Conservation (phyloP, 805 yeast genomes). For the Yarrowia phangngaensis region DNA sequence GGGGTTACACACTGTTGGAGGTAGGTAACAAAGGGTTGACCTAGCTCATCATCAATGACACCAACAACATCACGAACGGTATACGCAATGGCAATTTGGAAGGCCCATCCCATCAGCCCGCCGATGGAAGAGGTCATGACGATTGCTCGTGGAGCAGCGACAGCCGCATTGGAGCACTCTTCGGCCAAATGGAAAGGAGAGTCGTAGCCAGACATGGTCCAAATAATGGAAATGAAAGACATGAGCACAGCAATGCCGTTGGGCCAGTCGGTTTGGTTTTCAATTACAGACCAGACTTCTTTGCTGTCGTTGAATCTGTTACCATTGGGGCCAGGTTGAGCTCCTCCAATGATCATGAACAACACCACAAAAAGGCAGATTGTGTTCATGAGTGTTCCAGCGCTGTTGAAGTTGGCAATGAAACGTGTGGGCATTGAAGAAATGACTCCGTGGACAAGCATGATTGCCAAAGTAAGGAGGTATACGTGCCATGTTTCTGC, state of each 20-base stretch:
- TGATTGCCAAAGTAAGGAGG: constrained; percentile 52
- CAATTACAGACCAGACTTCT: constrained; percentile 50
- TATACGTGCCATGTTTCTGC: constrained; percentile 51
- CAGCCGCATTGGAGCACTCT: constrained; percentile 60
- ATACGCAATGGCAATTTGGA: constrained; percentile 59
- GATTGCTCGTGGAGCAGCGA: constrained; percentile 66
- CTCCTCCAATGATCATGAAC: constrained; percentile 51
- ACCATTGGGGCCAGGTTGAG: constrained; percentile 28
- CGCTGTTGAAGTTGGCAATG: constrained; percentile 50
- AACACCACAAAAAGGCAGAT: constrained; percentile 51
- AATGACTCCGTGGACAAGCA: constrained; percentile 47
- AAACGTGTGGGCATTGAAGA: constrained; percentile 54
- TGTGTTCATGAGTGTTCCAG: constrained; percentile 51
- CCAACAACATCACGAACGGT: constrained; percentile 51
- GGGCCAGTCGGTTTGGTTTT: constrained; percentile 61
- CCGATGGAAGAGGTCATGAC: constrained; percentile 55
- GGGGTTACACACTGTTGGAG: constrained; percentile 48
- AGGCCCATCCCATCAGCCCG: constrained; percentile 53
- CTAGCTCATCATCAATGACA: constrained; percentile 48
- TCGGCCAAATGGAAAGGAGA: constrained; percentile 74
- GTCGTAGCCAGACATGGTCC: constrained; percentile 70
- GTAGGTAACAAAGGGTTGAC: constrained; percentile 59
- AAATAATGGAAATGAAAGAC: constrained; percentile 43
- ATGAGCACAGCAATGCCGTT: constrained; percentile 55
- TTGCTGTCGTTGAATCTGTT: constrained; percentile 50